A percentile compares a stretch with the other conserved stretches of the same genome.
These are phyloP conservation scores for Tylopilus sp. DNA, from an alignment of 768 basidiomycete genomes.

Conservation along the genomic window DNA sequence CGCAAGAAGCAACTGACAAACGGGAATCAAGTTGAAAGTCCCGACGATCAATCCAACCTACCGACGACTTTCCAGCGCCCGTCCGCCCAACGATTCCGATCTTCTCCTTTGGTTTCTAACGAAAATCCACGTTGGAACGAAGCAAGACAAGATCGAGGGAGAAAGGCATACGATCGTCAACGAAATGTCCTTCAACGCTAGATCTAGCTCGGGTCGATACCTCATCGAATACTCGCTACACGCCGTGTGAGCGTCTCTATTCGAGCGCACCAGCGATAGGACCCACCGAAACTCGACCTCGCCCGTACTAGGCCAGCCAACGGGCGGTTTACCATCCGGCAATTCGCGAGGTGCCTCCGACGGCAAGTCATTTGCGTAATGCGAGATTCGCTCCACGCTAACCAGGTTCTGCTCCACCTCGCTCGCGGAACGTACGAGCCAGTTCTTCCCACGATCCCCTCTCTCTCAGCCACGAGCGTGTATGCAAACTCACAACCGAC, in stretches of 20 bases:
- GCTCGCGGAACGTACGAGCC: constrained; percentile 77
- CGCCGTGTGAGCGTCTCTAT: neutral
- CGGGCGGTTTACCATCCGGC: constrained; percentile 49
- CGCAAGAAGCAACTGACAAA: constrained; percentile 54
- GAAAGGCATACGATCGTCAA: constrained; percentile 58
- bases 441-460: constrained; percentile 51
- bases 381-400: constrained; percentile 81
- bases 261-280: neutral
- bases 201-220: constrained; percentile 78
- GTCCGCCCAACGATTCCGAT: constrained; percentile 89
- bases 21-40: neutral
- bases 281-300: constrained; percentile 68
- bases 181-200: constrained; percentile 74
- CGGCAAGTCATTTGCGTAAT: constrained; percentile 65
- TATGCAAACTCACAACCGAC: constrained; percentile 15
- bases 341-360: constrained; percentile 76
- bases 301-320: constrained; percentile 72
- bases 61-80: constrained; percentile 76
- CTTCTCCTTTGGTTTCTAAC: constrained; percentile 74
- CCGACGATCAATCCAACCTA: constrained; percentile 27
- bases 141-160: neutral
- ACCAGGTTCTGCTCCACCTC: constrained; percentile 92
- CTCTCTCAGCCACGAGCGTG: neutral
- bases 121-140: constrained; percentile 5
- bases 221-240: constrained; percentile 65